Percentiles rank a stretch among this genome's conserved stretches.
Evolutionary conservation across 805 yeast species (phyloP).

Genomic region (Clavispora asparagi): DNA sequence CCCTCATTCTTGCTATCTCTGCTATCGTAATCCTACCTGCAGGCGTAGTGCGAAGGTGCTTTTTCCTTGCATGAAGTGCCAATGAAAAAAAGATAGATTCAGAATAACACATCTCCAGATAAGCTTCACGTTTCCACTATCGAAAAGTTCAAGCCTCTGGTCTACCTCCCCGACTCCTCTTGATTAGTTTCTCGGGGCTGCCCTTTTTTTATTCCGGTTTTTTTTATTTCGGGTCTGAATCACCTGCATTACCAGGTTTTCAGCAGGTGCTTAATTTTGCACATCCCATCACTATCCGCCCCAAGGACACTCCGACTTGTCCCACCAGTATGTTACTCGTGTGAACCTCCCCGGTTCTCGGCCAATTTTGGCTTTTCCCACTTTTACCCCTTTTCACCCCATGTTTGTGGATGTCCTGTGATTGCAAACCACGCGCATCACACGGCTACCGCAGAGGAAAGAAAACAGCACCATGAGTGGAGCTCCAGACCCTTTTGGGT

Average conservation of each 20-base stretch:
- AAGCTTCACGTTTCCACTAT: not conserved
- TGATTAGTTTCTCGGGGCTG: constrained; percentile 18
- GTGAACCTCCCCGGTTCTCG: not conserved
- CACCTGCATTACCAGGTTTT: not conserved
- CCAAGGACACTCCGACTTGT: not conserved
- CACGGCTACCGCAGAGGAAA: not conserved
- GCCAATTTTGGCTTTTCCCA: not conserved
- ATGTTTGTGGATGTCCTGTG: not conserved
- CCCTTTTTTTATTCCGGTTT: constrained; percentile 2
- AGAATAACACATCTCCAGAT: constrained; percentile 3
- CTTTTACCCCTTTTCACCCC: not conserved
- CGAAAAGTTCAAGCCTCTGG: not conserved
- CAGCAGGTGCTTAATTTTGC: not conserved
- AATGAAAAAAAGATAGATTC: constrained; percentile 6
- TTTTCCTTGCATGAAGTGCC: constrained; percentile 6
- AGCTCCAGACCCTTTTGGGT: not conserved
- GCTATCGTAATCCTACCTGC: not conserved
- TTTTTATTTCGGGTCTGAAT: not conserved
- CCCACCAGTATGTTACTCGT: not conserved
- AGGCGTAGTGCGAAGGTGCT: constrained; percentile 5
- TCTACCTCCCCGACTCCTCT: constrained; percentile 5
- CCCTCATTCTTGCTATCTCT: constrained; percentile 1
- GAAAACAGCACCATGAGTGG: not conserved
- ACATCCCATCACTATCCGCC: not conserved
- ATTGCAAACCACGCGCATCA: not conserved